phyloP scores from a whole-genome alignment of 2,329 filamentous ascomycete species.

The Cladophialophora chaetospira region DNA sequence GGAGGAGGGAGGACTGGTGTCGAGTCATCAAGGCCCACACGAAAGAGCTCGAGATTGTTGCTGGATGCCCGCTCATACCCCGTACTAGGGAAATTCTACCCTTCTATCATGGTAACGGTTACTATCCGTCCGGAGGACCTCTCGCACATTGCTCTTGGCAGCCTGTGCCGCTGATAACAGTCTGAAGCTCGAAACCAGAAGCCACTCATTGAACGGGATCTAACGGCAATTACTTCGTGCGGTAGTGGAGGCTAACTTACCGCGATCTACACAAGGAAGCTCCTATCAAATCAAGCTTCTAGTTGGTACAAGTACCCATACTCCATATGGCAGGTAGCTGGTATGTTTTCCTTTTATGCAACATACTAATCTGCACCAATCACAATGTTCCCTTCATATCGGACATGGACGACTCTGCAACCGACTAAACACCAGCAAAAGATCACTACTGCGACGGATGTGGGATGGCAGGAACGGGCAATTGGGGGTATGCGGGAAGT shows the following conservation, averaged over 20 bases:
- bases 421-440: not conserved
- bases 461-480: not conserved
- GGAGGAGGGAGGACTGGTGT: too few relatives aligned
- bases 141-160: too few relatives aligned
- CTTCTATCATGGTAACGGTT: too few relatives aligned
- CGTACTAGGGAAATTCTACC: too few relatives aligned
- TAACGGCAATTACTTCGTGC: too few relatives aligned
- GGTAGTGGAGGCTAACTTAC: not conserved
- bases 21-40: too few relatives aligned
- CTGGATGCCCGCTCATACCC: too few relatives aligned
- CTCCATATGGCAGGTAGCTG: constrained; percentile 2
- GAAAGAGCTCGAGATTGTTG: too few relatives aligned
- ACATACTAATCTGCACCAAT: constrained; percentile 23
- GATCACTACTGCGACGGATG: not conserved
- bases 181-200: too few relatives aligned
- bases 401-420: constrained; percentile 17
- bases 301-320: not conserved
- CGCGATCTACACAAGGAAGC: not conserved
- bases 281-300: not conserved
- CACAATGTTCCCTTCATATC: not conserved
- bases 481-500: not conserved
- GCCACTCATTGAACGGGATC: too few relatives aligned
- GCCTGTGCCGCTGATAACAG: too few relatives aligned
- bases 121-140: too few relatives aligned
- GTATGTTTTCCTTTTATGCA: not conserved